phyloP scores from a whole-genome alignment of 2,329 filamentous ascomycete species.

The Colletotrichum lupini region DNA sequence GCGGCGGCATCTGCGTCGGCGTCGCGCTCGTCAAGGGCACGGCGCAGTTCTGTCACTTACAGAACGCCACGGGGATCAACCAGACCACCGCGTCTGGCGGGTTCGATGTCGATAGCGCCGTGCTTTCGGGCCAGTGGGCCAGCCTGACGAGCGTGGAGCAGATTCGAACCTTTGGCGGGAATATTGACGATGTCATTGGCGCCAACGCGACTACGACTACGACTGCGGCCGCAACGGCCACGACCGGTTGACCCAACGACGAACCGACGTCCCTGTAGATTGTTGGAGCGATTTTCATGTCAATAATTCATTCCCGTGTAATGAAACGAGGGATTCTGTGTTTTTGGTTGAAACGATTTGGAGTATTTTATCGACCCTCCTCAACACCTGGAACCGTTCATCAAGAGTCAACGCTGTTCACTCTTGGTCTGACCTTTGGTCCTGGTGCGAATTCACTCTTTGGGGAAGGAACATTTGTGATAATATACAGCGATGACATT shows the following conservation, averaged over 20 bases:
- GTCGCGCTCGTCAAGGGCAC: conserved; percentile 30
- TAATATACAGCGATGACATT: neutral
- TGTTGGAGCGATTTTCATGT: no score
- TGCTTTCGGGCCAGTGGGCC: conserved; percentile 25
- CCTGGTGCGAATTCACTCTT: no score
- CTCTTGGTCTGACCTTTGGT: no score
- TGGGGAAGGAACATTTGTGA: neutral
- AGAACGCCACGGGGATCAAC: conserved; percentile 34
- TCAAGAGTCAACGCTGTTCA: no score
- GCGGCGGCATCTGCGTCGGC: conserved; percentile 34
- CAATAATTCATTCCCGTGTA: neutral
- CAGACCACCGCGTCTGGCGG: conserved; percentile 28
- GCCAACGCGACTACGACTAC: conserved; percentile 22
- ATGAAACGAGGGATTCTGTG: neutral
- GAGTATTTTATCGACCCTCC: neutral
- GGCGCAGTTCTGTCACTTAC: conserved; percentile 34
- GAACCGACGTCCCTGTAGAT: neutral
- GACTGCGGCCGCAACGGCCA: neutral
- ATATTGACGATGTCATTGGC: conserved; percentile 12
- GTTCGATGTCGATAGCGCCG: conserved; percentile 28
- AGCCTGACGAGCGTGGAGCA: conserved; percentile 21
- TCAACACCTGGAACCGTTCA: no score
- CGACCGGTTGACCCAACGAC: neutral
- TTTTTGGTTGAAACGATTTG: neutral
- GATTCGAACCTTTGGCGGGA: conserved; percentile 29